phyloP scores from a whole-genome alignment of 208 protist genomes.

The Wallacemonas sp. region DNA sequence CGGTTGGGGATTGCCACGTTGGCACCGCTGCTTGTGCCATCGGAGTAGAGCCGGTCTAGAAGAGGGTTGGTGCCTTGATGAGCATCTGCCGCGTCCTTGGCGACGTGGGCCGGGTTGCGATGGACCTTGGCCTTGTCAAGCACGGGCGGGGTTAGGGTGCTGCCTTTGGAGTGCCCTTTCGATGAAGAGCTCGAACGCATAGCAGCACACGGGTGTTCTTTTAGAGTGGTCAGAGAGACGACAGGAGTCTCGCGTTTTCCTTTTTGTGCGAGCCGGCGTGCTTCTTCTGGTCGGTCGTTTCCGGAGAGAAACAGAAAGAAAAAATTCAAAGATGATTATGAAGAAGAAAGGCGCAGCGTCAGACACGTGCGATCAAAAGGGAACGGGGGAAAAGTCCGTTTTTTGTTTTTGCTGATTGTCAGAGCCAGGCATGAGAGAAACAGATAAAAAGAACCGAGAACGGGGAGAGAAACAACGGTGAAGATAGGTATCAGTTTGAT shows the following conservation, averaged over 20 bases:
- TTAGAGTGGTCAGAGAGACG: not conserved
- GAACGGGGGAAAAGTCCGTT: not conserved
- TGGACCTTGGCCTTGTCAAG: slow-evolving; percentile 48
- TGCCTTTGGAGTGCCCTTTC: slow-evolving; percentile 16
- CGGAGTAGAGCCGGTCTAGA: slow-evolving; percentile 64
- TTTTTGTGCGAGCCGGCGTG: too few relatives aligned
- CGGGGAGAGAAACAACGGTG: not conserved
- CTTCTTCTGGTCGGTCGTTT: slow-evolving; percentile 19
- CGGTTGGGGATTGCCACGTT: slow-evolving; percentile 74
- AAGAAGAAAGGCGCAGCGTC: slow-evolving; percentile 22
- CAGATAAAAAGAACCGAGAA: slow-evolving; percentile 8
- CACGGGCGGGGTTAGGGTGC: slow-evolving; percentile 30
- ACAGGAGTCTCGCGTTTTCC: too few relatives aligned
- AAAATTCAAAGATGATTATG: slow-evolving; percentile 11
- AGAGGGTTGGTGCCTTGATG: slow-evolving; percentile 76
- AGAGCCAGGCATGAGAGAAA: too few relatives aligned
- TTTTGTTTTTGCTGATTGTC: too few relatives aligned
- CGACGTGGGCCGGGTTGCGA: slow-evolving; percentile 88
- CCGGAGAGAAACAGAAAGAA: slow-evolving; percentile 4
- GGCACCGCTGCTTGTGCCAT: slow-evolving; percentile 56
- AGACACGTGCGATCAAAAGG: slow-evolving; percentile 14
- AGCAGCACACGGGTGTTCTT: not conserved
- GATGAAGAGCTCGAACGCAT: slow-evolving; percentile 2
- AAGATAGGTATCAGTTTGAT: not conserved
- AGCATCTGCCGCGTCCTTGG: slow-evolving; percentile 75